Percentiles rank a stretch among this genome's conserved stretches.
These are phyloP conservation scores for Leucosporidium yakuticum DNA, from an alignment of 768 basidiomycete genomes.

Conservation along the genomic window DNA sequence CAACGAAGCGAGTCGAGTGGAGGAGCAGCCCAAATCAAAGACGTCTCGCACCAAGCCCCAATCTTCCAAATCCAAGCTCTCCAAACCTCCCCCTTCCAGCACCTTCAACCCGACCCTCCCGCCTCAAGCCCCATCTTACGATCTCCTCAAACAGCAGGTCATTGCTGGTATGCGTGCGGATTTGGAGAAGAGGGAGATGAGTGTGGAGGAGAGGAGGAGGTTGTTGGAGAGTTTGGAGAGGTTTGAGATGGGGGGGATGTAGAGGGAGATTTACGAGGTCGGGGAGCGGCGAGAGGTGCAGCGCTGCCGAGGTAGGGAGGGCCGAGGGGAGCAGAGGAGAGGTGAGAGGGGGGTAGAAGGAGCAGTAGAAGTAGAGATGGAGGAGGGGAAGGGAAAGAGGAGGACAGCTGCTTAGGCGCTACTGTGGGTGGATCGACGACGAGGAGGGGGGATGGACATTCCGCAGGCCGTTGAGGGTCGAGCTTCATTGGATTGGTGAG, in stretches of 20 bases:
- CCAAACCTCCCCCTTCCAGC: no score
- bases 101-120: no score
- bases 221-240: neutral
- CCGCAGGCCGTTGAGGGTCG: neutral
- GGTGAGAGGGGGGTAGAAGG: neutral
- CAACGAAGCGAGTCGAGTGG: slow-evolving; percentile 9
- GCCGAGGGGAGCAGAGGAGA: neutral
- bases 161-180: neutral
- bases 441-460: neutral
- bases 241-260: neutral
- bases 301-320: neutral
- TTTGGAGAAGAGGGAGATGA: neutral
- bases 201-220: neutral
- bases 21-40: neutral
- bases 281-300: no score
- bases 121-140: no score
- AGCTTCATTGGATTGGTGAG: no score
- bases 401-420: neutral
- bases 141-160: no score
- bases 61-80: no score
- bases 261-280: no score
- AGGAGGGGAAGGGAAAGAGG: neutral
- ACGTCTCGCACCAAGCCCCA: neutral
- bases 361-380: neutral
- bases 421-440: neutral